Conservation (phyloP, 495 filamentous ascomycete genomes). For the Penicillium ucsense region DNA sequence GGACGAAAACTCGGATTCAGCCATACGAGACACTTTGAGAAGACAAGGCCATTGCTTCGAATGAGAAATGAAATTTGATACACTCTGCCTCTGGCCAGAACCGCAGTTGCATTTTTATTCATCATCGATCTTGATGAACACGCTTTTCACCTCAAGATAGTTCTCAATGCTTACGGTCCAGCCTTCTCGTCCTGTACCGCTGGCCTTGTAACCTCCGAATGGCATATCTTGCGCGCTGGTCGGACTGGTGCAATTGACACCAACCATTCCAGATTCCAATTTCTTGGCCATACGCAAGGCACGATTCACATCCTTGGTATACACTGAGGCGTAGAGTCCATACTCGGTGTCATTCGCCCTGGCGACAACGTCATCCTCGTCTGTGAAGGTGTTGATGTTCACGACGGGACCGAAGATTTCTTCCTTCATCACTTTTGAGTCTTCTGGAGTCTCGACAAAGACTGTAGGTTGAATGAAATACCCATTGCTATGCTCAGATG, state of each 20-base stretch:
- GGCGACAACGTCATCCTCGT: conserved; percentile 29
- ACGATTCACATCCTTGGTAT: conserved; percentile 38
- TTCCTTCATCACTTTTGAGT: conserved; percentile 27
- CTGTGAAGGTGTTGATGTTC: conserved; percentile 27
- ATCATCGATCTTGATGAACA: conserved; percentile 25
- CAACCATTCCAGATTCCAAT: conserved; percentile 42
- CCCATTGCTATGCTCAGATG: conserved; percentile 16
- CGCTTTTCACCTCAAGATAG: conserved; percentile 39
- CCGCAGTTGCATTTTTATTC: not conserved
- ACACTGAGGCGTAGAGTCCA: conserved; percentile 34
- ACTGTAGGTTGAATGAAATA: conserved; percentile 40
- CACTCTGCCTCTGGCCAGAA: not conserved
- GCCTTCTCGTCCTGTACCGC: conserved; percentile 38
- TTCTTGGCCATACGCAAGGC: conserved; percentile 37
- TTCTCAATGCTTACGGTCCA: conserved; percentile 31
- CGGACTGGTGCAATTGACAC: conserved; percentile 39
- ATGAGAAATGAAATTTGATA: not conserved
- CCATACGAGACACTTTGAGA: not conserved
- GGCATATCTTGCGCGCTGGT: conserved; percentile 27
- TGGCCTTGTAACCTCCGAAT: conserved; percentile 45
- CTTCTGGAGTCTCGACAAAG: conserved; percentile 25
- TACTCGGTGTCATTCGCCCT: conserved; percentile 33
- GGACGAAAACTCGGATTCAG: no score
- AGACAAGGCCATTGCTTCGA: not conserved
- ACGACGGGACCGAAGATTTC: conserved; percentile 42